Evolutionary conservation across 2,329 filamentous ascomycete species (phyloP), one percentile per base, ranked within the genome.

Genomic region (Tolypocladium tropicale): DNA sequence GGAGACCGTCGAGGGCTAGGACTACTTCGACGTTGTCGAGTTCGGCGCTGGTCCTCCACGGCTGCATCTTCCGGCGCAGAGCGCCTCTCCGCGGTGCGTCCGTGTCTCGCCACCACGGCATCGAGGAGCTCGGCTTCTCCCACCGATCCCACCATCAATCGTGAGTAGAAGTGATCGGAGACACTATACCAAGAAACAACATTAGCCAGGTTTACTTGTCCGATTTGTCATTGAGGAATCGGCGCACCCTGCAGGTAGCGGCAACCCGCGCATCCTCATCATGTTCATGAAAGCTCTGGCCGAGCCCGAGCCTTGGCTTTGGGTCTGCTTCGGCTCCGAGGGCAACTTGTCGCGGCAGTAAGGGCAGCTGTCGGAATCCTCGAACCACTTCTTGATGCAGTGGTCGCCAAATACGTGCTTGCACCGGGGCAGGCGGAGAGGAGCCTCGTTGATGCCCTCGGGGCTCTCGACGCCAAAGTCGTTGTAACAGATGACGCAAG

Each of bases 331-430:
- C 9, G 65, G 63, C 57, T 83, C 78, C 2, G 80, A 79, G 3
- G 76, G 79, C 28, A 86, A 71, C 62, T 83, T 83, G 59, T 82
- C 77, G 30, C 83, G 78, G 66, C 83, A 86, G 62, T 85, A 85
- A 0, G 83, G 83, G 60, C 83, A 86, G 55, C 74, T 83, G 61
- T 83, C 78, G 2, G 80, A 80, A 50, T 85, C 80, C 54, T 81
- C 74, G 46, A 86, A 77, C 83, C 83, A 86, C 61, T 81, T 84
- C 65, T 80, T 83, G 60, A 86, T 82, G 65, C 83, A 86, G 61
- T 79, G 75, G 56, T 84, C 76, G 21, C 83, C 83, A 65, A 86
- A 86, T 7, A 86, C 67, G 61, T 86, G 83, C 60, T 80, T 82
- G 72, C 83, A 86, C 60, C 76, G 79, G 2, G 83, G 83, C 21